Evolutionary conservation across 192 early-diverging fungal genomes (phyloP).

Genomic region (Backusella tuberculispora): DNA sequence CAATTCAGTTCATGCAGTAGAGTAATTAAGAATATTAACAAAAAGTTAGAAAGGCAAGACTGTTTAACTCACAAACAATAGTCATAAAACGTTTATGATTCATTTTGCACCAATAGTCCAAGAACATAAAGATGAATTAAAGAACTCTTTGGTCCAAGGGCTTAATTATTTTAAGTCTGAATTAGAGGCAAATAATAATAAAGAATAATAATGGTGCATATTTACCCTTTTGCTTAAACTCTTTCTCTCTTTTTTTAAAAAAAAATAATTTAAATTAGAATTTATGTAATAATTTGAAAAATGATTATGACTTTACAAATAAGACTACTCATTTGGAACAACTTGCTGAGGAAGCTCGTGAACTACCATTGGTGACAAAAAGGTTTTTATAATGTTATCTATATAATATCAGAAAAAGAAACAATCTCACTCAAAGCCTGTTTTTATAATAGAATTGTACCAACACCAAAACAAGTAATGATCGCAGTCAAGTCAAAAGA

Average conservation of each 20-base stretch:
- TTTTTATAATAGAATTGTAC: neutral
- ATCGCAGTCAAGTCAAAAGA: neutral
- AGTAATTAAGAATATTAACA: neutral
- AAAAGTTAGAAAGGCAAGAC: neutral
- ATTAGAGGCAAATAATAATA: neutral
- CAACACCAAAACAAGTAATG: slow-evolving; percentile 4
- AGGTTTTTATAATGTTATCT: neutral
- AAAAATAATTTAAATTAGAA: neutral
- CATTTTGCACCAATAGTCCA: neutral
- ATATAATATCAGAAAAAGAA: too few species aligned
- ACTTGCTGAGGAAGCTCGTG: slow-evolving; percentile 3
- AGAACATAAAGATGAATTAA: neutral
- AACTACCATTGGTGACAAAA: neutral
- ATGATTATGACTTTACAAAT: neutral
- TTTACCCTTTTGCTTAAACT: too few species aligned
- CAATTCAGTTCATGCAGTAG: neutral
- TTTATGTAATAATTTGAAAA: neutral
- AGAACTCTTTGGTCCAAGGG: neutral
- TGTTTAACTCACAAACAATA: neutral
- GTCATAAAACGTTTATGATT: neutral
- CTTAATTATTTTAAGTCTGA: neutral
- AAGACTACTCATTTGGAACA: slow-evolving; percentile 15
- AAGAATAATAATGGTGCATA: neutral
- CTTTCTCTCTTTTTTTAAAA: neutral
- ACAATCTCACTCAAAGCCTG: neutral